Evolutionary conservation across 2,329 filamentous ascomycete genomes (phyloP), one percentile per base, ranked within the genome.

Genomic region (Ciborinia camelliae): DNA sequence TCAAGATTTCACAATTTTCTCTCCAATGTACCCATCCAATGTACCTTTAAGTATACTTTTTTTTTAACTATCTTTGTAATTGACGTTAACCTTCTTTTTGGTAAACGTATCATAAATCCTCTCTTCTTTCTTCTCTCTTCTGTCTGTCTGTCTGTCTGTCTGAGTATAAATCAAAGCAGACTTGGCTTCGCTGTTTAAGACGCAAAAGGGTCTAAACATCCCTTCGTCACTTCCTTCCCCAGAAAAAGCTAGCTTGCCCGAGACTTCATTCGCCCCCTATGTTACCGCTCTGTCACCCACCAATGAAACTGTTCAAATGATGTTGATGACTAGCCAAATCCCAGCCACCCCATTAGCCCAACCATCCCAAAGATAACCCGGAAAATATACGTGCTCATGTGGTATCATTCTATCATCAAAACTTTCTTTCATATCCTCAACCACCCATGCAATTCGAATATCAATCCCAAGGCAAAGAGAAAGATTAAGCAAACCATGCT

Each of bases 401-500:
- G 62, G 62, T 64, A 64, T 64, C 62, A 60, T 64, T 64, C 62
- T 64, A 64, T 65, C 51, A 54, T 65, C 51, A 59, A 59, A 58
- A 47, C 48, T 50, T 59, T 23, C 57, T 53, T 53, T 47, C 57
- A 63, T 55, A 53, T 37, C 53, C 62, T 51, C 45, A 45, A 23
- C 52, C 43, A 58, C 35, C 43, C 62, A 45, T 61, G 26, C 23
- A 64, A 53, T n/a, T 45, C 35, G 43, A 60, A 60, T 51, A 37
- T 30, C 52, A 64, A 64, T 45, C 54, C 7, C 55, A 20, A 39
- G 65, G 75, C 84, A 92, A 74, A 23, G 30, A 26, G 55, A 41
- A 26, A 39, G 47, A 59, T 63, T 32, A 63, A 26, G 84, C 82
- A 79, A 97, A 96, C 80, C 89, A 91, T 69, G 85, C 86, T 76